phyloP scores from a whole-genome alignment of 345 rosid genomes.

The Ceriops decandra region DNA sequence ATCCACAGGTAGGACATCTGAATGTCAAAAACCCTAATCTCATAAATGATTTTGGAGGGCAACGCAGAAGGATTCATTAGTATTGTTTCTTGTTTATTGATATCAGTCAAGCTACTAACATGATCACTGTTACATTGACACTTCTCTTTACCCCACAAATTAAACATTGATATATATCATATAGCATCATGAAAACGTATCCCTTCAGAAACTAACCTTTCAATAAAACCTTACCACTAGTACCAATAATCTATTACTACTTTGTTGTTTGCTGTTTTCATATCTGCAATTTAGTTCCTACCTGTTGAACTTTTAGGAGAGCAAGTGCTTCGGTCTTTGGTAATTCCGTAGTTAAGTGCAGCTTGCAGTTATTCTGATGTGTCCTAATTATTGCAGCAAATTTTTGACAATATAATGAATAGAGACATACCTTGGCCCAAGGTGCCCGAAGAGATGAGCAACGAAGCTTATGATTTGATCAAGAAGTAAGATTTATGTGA shows the following conservation, averaged over 20 bases:
- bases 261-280: not conserved
- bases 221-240: no score
- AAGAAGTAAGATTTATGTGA: slow-evolving; percentile 60
- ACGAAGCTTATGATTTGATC: slow-evolving; percentile 73
- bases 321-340: not conserved
- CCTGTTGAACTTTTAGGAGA: not conserved
- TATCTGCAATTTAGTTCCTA: not conserved
- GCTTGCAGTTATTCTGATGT: slow-evolving; percentile 10
- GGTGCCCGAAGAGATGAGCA: slow-evolving; percentile 75
- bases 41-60: not conserved
- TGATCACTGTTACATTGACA: not conserved
- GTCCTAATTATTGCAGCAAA: slow-evolving; percentile 52
- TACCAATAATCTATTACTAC: not conserved
- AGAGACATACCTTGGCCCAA: slow-evolving; percentile 90
- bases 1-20: slow-evolving; percentile 64
- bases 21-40: not conserved
- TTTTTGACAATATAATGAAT: slow-evolving; percentile 88
- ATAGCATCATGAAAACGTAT: no score
- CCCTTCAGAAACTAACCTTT: no score
- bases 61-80: not conserved
- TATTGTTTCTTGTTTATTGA: no score
- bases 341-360: slow-evolving; percentile 2
- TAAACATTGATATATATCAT: not conserved
- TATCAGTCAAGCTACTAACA: not conserved
- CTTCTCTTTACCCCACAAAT: not conserved